Evolutionary conservation across 1,139 yeast species (phyloP), one percentile per base, ranked within the genome.

Genomic region (Yamadazyma songkhlaensis): DNA sequence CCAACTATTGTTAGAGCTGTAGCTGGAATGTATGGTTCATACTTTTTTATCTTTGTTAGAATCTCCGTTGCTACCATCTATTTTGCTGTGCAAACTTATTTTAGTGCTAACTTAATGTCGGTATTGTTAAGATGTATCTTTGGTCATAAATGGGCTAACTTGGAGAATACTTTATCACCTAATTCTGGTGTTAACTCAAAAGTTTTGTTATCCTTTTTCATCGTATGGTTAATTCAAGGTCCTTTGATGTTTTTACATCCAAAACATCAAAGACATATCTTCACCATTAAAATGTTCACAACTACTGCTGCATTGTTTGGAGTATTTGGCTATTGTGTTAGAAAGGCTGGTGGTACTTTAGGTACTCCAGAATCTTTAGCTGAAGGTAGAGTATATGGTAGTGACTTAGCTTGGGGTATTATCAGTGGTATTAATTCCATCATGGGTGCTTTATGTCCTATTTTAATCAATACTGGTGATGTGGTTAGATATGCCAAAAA

Each of bases 361-460:
- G 47, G 47, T 8, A 35, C 47, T 11, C 47, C 47, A 3, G 47
- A 43, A 22, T 40, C 43, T 25, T 34, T 43, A 25, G 36, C 36
- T 12, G 26, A 27, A 12, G 32, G 33, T 24, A 31, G 42, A 15
- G 40, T 42, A 1, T 38, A 43, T 25, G 47, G 47, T 7, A 9
- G 32, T 9, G 45, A 43, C 14, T 36, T 43, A 21, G 47, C 34
- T 8, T 43, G 47, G 47, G 47, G 44, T 3, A 36, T 43, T 15
- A 24, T 43, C 9, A 8, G 32, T 9, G 47, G 47, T 17, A 42
- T 43, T 20, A 43, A 43, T 21, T 42, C 45, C 12, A 42, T 43
- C n/a, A 42, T 43, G 45, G 47, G 47, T 3, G 47, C 47, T 3
- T 32, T 43, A 11, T 43, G 47, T 25, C 47, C 47, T 7, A 43